Base-by-base conservation (phyloP, 495 filamentous ascomycete genomes). In the Hypoxylon fragiforme region DNA sequence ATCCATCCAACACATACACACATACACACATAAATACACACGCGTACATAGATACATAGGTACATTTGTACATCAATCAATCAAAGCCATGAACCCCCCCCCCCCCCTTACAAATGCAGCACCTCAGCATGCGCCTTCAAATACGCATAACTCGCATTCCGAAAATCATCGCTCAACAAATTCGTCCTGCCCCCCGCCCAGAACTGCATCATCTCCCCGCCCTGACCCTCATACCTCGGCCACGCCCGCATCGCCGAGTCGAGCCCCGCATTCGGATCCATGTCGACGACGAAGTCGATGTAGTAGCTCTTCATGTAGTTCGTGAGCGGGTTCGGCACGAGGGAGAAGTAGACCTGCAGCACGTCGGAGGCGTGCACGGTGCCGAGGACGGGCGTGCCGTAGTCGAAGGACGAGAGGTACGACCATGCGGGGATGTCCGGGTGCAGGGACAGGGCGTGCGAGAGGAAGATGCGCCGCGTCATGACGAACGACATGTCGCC, bases 361-460 rank as follows among this genome's bases (percentile, higher is more conserved):
- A 90, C 54, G 53, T 91, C 88, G 11, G 73, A 78, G 15, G 73
- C 85, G 68, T 91, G 88, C 71, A 87, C 88, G 0, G 87, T 90
- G 8, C 88, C 88, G 0, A 90, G 60, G 37, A 90, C 73, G 0
- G 87, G 84, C 0, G 83, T 85, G 13, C 84, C 85, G 52, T 81
- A 81, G 71, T 85, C 69, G 68, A 89, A 90, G 5, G 82, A 80
- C 1, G 81, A 63, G 0, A 90, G 76, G 67, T 91, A 91, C 1
- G 85, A 89, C 86, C 87, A 91, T 11, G 70, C 70, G 0, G 80
- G 80, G 2, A 89, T 79, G 21, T 73, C 48, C 0, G 84, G 81
- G 21, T 81, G 78, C 18, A 68, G 72, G 2, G 71, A 32, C 0
- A 44, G 38, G 1, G 77, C 62, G 1, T 42, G 26, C 7, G 75